Evolutionary conservation across 805 yeast species (phyloP), one percentile per base, ranked within the genome.

Genomic region (Candida coleopterorum): DNA sequence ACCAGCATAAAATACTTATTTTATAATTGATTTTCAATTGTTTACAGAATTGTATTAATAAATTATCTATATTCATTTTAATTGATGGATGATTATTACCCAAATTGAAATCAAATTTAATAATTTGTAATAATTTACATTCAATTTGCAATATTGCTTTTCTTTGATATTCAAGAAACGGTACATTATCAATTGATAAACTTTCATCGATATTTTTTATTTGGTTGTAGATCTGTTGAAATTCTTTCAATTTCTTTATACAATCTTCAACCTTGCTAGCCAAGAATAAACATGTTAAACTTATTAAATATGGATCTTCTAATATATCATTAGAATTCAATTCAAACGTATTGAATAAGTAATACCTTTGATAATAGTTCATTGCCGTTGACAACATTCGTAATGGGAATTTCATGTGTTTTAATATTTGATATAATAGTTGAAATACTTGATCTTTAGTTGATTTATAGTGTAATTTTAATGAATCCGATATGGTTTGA

Each of bases 231-330:
- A 70, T 75, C 3, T 59, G 55, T 30, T 81, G 71, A 9, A 87
- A 69, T 30, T 83, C 85, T 35, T 76, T 68, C 11, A 82, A 55
- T 47, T 83, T 83, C 54, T 86, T 87, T 28, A 87, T 80, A 28
- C 88, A 85, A 51, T 88, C 96, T 50, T 85, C 94, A 44, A 79
- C 77, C 55, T 88, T 86, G 29, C 81, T 65, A 2, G 95, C 83
- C 11, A 85, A 62, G 39, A 84, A 74, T 6, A 88, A 53, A 37
- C 87, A 73, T 8, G 90, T 72, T 7, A 81, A 58, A 0, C 85
- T 85, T n/a, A 85, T 73, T 29, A 81, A 79, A 44, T 68, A 69
- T 29, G 79, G 76, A 36, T 72, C 66, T 28, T 52, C 59, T 32
- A 57, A 60, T 20, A 47, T 52, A 18, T 50, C 64, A 9, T 70